Conservation (phyloP, 345 rosid species). For the Anacardium occidentale region DNA sequence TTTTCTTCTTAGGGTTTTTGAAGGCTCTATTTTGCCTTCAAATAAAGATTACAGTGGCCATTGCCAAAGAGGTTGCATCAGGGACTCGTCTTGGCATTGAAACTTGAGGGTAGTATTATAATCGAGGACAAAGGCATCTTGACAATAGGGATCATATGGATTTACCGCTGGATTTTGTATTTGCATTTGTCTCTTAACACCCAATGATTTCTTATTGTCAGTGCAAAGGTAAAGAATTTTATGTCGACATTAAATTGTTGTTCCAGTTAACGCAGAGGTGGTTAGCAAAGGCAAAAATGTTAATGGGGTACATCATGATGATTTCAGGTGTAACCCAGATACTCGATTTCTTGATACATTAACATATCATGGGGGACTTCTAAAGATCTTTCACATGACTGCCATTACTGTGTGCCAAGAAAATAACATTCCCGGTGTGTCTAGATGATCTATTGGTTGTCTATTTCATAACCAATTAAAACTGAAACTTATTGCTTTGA, state of each 20-base stretch:
- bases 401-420: constrained; percentile 94
- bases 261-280: constrained; percentile 89
- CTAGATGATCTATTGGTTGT: background rate
- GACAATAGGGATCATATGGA: background rate
- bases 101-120: background rate
- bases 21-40: constrained; percentile 14
- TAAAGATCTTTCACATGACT: constrained; percentile 89
- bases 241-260: constrained; percentile 12
- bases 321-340: constrained; percentile 77
- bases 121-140: background rate
- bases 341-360: constrained; percentile 72
- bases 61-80: constrained; percentile 93
- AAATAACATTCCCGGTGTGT: constrained; percentile 87
- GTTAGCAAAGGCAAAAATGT: constrained; percentile 93
- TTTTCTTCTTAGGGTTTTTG: constrained; percentile 10
- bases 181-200: too few species aligned
- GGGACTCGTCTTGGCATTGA: constrained; percentile 87
- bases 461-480: background rate
- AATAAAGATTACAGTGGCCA: constrained; percentile 81
- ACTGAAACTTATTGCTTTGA: background rate
- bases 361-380: constrained; percentile 81
- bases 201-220: too few species aligned
- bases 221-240: background rate
- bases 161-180: too few species aligned
- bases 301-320: constrained; percentile 82